Percentiles rank a stretch among this genome's conserved stretches.
phyloP scores from a whole-genome alignment of 129 eudicot species.

The Escallonia herrerae region DNA sequence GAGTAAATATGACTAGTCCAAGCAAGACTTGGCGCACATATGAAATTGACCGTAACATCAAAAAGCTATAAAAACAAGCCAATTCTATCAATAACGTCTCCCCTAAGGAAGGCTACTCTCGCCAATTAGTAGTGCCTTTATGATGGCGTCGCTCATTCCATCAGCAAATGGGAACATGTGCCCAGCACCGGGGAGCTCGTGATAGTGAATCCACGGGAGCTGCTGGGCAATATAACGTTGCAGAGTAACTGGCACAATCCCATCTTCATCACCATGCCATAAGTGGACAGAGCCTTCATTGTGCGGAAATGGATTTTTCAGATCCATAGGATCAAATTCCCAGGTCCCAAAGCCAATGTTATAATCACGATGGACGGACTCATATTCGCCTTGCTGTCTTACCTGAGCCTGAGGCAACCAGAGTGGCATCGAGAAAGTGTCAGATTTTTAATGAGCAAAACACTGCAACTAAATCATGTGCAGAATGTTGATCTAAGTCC shows the following conservation, averaged over 20 bases:
- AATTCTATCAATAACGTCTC: too few species aligned
- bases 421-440: background rate
- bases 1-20: too few species aligned
- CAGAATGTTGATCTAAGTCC: too few species aligned
- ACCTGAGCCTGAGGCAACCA: conserved; percentile 33
- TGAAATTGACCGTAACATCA: background rate
- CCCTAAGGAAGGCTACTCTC: conserved; percentile 7
- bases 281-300: conserved; percentile 57
- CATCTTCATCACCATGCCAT: conserved; percentile 80
- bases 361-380: conserved; percentile 67
- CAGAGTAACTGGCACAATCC: conserved; percentile 46
- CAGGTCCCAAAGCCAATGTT: conserved; percentile 67
- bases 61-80: too few species aligned
- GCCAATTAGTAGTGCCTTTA: conserved; percentile 47
- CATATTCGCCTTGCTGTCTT: conserved; percentile 74
- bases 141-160: conserved; percentile 45
- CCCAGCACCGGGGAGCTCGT: conserved; percentile 66
- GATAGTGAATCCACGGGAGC: conserved; percentile 74
- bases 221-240: conserved; percentile 55
- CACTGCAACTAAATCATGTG: too few species aligned
- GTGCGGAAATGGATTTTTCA: conserved; percentile 50
- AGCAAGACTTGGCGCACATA: too few species aligned
- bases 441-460: too few species aligned
- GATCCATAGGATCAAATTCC: conserved; percentile 84
- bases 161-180: conserved; percentile 57